Percentiles rank a stretch among this genome's conserved stretches.
These are phyloP conservation scores for Crithidia bombi DNA, from an alignment of 208 protist genomes.

Conservation along the genomic window DNA sequence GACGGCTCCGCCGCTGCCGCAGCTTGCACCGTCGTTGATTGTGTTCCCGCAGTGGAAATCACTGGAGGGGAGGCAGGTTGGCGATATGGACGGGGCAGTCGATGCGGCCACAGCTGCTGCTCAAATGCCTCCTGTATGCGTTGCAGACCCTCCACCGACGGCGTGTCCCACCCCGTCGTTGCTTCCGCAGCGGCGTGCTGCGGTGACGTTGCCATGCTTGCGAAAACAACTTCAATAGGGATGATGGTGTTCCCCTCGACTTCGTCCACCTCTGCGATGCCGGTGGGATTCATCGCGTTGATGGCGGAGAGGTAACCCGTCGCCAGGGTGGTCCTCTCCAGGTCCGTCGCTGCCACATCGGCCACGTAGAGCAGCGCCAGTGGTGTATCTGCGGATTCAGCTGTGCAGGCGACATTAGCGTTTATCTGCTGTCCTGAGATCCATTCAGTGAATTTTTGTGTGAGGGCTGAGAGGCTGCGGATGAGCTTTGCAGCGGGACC, in stretches of 20 bases:
- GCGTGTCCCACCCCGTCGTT: background rate
- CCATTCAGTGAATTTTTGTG: background rate
- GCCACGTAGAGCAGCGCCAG: slow-evolving; percentile 30
- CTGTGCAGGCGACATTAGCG: background rate
- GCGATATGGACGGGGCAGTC: background rate
- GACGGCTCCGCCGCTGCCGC: background rate
- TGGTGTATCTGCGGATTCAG: slow-evolving; percentile 12
- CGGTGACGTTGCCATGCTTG: background rate
- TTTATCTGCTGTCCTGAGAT: background rate
- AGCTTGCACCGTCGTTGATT: background rate
- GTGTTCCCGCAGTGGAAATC: background rate
- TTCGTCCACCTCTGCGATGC: background rate
- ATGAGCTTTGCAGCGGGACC: background rate
- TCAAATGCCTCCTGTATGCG: slow-evolving; percentile 57
- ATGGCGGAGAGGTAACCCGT: slow-evolving; percentile 10
- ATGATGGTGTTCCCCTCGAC: slow-evolving; percentile 3
- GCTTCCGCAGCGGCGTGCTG: too few species aligned
- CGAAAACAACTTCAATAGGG: slow-evolving; percentile 50
- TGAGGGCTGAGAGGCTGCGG: background rate
- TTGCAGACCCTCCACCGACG: slow-evolving; percentile 24
- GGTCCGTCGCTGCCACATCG: slow-evolving; percentile 18
- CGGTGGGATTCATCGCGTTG: background rate
- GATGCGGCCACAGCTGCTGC: slow-evolving; percentile 68
- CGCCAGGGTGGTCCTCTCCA: slow-evolving; percentile 11
- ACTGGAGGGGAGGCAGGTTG: background rate